Evolutionary conservation across 2,329 filamentous ascomycete genomes (phyloP), one percentile per base, ranked within the genome.

Genomic region (Dryadomyces quercus-mongolicae): DNA sequence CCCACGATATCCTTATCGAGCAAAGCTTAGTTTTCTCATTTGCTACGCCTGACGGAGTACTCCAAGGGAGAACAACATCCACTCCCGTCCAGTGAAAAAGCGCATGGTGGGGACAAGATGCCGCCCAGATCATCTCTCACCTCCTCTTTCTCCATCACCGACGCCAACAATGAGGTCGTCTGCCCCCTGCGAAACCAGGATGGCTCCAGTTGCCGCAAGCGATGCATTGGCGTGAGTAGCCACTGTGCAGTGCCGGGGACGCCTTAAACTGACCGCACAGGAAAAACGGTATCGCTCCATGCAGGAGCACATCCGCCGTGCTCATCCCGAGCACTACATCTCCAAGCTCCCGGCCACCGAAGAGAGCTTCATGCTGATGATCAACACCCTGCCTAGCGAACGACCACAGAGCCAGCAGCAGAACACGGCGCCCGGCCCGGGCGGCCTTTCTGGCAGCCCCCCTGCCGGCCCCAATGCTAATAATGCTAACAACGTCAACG

Each of bases 271-370:
- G 42, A 20, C 42, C 42, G 16, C 18, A 18, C 42, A 70, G 67
- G 67, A 70, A 58, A 70, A 70, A 55, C 61, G 67, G 52, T 98
- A 91, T 74, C 90, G 93, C 70, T 97, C 92, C 59, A 97, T 98
- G 89, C 93, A 97, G 73, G 93, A 98, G 79, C 93, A 98, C 67
- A 97, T 98, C 65, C 88, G 93, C 64, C 85, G 93, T 70, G 92
- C 93, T 62, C 93, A 98, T 69, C 92, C 92, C 58, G 90, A 95
- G 69, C 86, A 96, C 70, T 97, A 97, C 73, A 95, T 98, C 63
- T 85, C 93, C 51, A 96, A 97, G 80, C 86, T 97, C 63, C 92
- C 93, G 61, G 93, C 93, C 50, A 98, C 92, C 62, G 92, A 96
- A 71, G 92, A 97, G 73, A 96, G 90, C 82, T 96, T 98, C 71